Percentiles rank a stretch among this genome's conserved stretches.
phyloP scores from a whole-genome alignment of 1,284 basidiomycete genomes.

The Apiotrichum montevideense region DNA sequence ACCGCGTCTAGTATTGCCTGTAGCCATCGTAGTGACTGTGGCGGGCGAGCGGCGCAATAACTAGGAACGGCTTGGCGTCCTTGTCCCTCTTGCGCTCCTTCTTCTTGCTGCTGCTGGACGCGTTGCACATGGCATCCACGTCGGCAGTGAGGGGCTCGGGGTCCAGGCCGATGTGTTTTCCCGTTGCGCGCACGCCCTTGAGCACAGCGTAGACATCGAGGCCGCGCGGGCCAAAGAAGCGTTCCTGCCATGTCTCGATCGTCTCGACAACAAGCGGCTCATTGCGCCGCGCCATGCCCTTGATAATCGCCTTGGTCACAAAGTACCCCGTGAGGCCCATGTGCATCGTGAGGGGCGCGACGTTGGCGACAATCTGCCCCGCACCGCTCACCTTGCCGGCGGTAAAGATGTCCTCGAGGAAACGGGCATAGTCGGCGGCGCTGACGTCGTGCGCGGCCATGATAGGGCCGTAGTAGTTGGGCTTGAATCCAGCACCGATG shows the following conservation, averaged over 20 bases:
- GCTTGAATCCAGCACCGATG: conserved; percentile 6
- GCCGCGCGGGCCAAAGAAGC: conserved; percentile 8
- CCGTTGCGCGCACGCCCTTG: conserved; percentile 1
- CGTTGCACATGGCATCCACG: neutral
- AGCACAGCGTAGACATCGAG: conserved; percentile 6
- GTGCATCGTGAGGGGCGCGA: conserved; percentile 7
- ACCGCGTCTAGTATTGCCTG: too few relatives aligned
- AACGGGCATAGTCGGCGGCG: conserved; percentile 6
- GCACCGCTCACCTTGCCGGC: conserved; percentile 4
- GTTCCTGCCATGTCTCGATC: conserved; percentile 6
- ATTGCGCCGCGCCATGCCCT: conserved; percentile 2
- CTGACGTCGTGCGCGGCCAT: conserved; percentile 4
- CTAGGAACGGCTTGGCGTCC: neutral
- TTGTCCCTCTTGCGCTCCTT: neutral
- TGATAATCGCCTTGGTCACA: conserved; percentile 5
- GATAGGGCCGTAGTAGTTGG: neutral
- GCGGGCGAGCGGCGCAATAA: neutral
- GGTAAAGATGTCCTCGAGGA: conserved; percentile 8
- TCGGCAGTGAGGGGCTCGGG: neutral
- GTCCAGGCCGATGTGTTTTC: neutral
- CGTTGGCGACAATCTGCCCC: conserved; percentile 1
- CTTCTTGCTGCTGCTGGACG: neutral
- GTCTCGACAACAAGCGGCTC: conserved; percentile 5
- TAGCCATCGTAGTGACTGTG: too few relatives aligned
- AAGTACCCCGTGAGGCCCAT: conserved; percentile 8